phyloP scores from a whole-genome alignment of 805 yeast species.

The Candida wancherniae region DNA sequence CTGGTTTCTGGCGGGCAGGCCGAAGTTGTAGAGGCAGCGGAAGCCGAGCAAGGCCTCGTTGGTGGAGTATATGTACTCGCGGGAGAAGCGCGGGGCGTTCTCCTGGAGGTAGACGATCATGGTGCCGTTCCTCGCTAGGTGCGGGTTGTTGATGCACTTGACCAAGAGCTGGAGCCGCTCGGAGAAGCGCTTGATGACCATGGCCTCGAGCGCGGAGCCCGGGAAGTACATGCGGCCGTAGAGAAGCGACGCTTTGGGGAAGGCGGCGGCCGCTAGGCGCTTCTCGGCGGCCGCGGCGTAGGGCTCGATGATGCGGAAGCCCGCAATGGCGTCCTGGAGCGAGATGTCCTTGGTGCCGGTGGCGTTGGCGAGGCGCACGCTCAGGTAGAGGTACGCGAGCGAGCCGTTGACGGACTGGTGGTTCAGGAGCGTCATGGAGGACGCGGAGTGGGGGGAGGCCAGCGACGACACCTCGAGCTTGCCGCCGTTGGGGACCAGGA shows the following conservation, averaged over 20 bases:
- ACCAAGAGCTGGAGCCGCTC: conserved; percentile 59
- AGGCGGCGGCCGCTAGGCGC: conserved; percentile 1
- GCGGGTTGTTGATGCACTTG: conserved; percentile 70
- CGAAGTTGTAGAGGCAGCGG: conserved; percentile 69
- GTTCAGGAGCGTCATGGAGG: conserved; percentile 66
- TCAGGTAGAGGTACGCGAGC: conserved; percentile 72
- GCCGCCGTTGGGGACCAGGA: conserved; percentile 64
- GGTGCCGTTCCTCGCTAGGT: conserved; percentile 47
- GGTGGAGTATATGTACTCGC: conserved; percentile 76
- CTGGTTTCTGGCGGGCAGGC: conserved; percentile 16
- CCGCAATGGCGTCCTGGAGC: conserved; percentile 64
- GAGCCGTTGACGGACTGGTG: conserved; percentile 70
- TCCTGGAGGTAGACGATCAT: conserved; percentile 70
- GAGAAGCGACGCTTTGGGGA: conserved; percentile 37
- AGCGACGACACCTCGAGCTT: conserved; percentile 65
- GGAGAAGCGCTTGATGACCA: conserved; percentile 64
- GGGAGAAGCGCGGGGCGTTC: conserved; percentile 55
- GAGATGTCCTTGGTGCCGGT: conserved; percentile 48
- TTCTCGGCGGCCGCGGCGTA: conserved; percentile 10
- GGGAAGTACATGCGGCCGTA: conserved; percentile 91
- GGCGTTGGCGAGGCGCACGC: conserved; percentile 50
- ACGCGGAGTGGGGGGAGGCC: conserved; percentile 64
- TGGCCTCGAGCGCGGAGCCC: conserved; percentile 79
- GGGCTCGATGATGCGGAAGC: conserved; percentile 59
- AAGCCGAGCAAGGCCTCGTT: conserved; percentile 81